phyloP scores from a whole-genome alignment of 805 yeast species.

The Wickerhamiella shivajii region DNA sequence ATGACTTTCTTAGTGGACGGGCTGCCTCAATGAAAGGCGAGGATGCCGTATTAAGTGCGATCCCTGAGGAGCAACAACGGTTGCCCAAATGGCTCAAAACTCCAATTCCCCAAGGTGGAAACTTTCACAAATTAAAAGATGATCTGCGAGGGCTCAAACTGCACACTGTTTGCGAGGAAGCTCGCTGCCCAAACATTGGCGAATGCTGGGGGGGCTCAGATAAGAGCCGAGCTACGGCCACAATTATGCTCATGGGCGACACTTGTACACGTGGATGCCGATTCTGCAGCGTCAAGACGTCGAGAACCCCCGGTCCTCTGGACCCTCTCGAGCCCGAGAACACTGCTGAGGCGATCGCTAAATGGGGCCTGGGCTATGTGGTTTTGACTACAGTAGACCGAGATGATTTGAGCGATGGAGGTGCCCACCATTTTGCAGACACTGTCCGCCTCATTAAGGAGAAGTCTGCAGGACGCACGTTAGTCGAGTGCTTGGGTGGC shows the following conservation, averaged over 20 bases:
- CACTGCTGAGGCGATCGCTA: slow-evolving; percentile 90
- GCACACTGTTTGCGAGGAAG: slow-evolving; percentile 96
- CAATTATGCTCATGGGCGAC: slow-evolving; percentile 96
- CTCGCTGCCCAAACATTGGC: slow-evolving; percentile 97
- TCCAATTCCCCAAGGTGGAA: slow-evolving; percentile 90
- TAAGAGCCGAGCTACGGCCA: slow-evolving; percentile 85
- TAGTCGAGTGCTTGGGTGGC: slow-evolving; percentile 88
- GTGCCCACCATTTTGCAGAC: slow-evolving; percentile 77
- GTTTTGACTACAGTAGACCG: slow-evolving; percentile 95
- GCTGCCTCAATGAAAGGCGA: slow-evolving; percentile 41
- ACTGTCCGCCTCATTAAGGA: slow-evolving; percentile 73
- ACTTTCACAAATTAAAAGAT: slow-evolving; percentile 61
- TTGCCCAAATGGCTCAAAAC: slow-evolving; percentile 91
- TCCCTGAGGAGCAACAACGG: slow-evolving; percentile 31
- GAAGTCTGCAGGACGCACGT: slow-evolving; percentile 71
- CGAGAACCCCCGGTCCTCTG: slow-evolving; percentile 69
- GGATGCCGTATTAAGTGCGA: slow-evolving; percentile 49
- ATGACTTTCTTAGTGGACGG: slow-evolving; percentile 72
- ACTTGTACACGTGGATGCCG: slow-evolving; percentile 99
- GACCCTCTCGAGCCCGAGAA: slow-evolving; percentile 97
- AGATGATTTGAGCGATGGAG: slow-evolving; percentile 89
- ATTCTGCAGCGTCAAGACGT: slow-evolving; percentile 92
- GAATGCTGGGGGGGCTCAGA: slow-evolving; percentile 98
- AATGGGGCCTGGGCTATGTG: slow-evolving; percentile 98
- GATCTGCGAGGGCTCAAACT: slow-evolving; percentile 81